Conservation (phyloP, 139 green algal species). For the Tetradesmus obliquus region DNA sequence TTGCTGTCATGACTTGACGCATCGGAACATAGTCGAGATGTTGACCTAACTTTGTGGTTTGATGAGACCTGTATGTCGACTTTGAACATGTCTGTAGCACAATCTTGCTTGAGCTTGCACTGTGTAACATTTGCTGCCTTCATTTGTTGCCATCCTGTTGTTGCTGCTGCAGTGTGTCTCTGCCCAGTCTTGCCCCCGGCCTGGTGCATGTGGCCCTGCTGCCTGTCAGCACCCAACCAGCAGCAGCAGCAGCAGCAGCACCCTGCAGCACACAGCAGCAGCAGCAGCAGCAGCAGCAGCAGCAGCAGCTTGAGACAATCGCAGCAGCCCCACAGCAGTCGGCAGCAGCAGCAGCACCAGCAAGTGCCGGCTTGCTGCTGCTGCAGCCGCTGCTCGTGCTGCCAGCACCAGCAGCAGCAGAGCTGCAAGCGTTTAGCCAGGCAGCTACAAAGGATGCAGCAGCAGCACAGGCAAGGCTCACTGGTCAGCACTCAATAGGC, state of each 20-base stretch:
- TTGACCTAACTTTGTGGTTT: too few relatives aligned
- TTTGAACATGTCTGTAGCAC: too few relatives aligned
- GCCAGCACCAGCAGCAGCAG: background rate
- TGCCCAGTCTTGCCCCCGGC: background rate
- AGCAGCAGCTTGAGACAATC: background rate
- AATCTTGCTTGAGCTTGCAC: too few relatives aligned
- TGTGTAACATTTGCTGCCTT: too few relatives aligned
- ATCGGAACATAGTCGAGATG: too few relatives aligned
- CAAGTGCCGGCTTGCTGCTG: background rate
- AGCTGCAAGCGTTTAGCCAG: background rate
- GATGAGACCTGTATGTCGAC: too few relatives aligned
- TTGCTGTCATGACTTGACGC: too few relatives aligned
- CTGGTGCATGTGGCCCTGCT: background rate
- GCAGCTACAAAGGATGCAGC: background rate
- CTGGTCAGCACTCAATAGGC: background rate
- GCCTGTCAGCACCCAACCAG: background rate
- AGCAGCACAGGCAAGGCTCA: background rate
- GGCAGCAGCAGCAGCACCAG: background rate
- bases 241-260: conserved; percentile 12
- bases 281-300: background rate
- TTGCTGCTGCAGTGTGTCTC: background rate
- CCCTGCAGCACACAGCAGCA: background rate
- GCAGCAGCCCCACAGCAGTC: background rate
- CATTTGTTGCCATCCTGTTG: too few relatives aligned
- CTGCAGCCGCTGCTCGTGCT: background rate